Base-by-base conservation (phyloP, 2,329 filamentous ascomycete species). In the Elsinoe australis region DNA sequence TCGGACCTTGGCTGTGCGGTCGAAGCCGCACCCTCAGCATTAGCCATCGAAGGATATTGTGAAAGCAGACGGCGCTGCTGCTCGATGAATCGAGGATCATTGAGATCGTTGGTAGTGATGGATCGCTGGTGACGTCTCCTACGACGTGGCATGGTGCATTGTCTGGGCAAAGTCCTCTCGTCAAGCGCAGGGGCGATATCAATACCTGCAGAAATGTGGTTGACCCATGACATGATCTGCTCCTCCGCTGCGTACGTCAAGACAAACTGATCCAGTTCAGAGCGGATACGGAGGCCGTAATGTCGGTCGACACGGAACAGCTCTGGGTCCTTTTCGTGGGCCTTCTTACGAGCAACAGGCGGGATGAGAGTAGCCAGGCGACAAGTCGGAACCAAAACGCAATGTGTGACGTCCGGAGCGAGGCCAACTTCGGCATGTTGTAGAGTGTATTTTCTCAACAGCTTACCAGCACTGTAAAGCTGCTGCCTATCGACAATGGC, bases 391-490 rank as follows among this genome's bases (percentile, higher is more conserved):
- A 65, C 55, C 22, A 72, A 54, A 2, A 65, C 51, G 0, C 60
- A 61, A 74, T 86, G 85, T 57, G 75, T 72, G 60, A 85, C 83
- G 63, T 88, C 84, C 12, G 79, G 75, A 7, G 85, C 84, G 52
- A 87, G 76, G 8, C 84, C 84, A 17, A 83, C 78, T 63, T 88
- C 84, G 17, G 83, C 84, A 60, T 87, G 81, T 54, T 86, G 75
- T 39, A 88, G 70, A 46, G 79, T 83, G 60, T 86, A 88, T n/a
- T 74, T 76, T 60, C 72, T 77, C 53, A 86, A 68, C 29, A 87
- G 64, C 49, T 70, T 71, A 15, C 76, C 76, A 65, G 82, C 54
- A 71, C 74, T 52, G 64, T 70, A 58, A 14, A 52, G 32, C n/a
- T 46, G 44, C 28, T 42, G 29, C 66, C 68, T 51, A 73, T 72